Base-by-base conservation (phyloP, 352 stramenopile species). In the Phytopythium aichiense region DNA sequence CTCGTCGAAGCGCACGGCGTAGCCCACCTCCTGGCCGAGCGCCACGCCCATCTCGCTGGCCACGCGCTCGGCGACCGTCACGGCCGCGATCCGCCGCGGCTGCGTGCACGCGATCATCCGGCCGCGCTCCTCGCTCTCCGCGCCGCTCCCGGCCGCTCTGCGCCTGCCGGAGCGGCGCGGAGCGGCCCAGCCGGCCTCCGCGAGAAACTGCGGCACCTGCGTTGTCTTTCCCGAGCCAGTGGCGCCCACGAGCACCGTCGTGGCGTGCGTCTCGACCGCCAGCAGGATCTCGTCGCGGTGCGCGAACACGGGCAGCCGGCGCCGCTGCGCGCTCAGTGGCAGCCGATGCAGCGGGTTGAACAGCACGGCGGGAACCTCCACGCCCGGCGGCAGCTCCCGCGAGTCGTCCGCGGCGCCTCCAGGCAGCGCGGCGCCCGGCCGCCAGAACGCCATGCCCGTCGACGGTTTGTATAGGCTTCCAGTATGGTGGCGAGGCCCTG, bases 1-100 rank as follows among this genome's bases (percentile, higher is more conserved):
- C 58, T 98, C 98, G 65, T 99, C 97, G 71, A 99, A 99, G n/a
- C 98, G 95, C 56, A 99, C 98, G 25, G 91, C 96, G 60, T 99
- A 99, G 4, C 98, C 98, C 8, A 94, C 96, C 65, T 99, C 93
- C 31, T 92, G 72, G 6, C 97, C 97, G 8, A 99, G 61, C 49
- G 80, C 84, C 35, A 94, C 92, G 66, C 97, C 92, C 78, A 99
- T 98, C 82, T 99, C 98, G 58, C 98, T 74, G 2, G 97, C 92
- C 8, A 99, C 98, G 54, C 98, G 96, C 60, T 97, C 88, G 1
- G 98, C 98, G 45, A 99, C 97, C 54, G 88, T 98, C 84, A 99
- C 99, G 28, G 97, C 98, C 37, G 98, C 98, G 13, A 99, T 94
- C 33, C 98, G 90, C 15, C 98, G 84, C 22, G 86, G 86, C 76